Evolutionary conservation across 176 grass and related monocot genomes (phyloP), one percentile per base, ranked within the genome.

Genomic region (Calamus simplicifolius): DNA sequence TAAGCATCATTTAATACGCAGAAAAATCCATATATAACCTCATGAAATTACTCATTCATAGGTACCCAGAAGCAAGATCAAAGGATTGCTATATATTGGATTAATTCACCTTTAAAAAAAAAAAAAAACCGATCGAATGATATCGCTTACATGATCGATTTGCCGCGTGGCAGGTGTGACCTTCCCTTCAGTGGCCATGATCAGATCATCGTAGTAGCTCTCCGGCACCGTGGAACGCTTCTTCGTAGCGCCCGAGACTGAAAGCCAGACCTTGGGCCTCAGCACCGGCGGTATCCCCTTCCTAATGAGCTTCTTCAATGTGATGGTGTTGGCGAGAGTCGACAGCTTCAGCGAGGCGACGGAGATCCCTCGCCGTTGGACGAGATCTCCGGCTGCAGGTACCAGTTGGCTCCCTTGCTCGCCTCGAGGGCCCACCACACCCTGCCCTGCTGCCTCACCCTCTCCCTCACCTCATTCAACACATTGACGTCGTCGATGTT

Each of bases 401-500:
- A 98, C 93, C 93, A 98, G 60, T 88, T 92, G 55, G 84, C 78
- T 1, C 93, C 93, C 72, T 85, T 98, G 84, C 75, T 88, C 0
- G 83, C 81, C 69, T 98, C 93, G 25, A 98, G 66, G 1, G 82
- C 87, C 81, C 75, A 98, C 93, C 93, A 98, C 43, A 88, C 84
- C 81, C 74, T 88, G 52, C 84, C 88, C 73, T 92, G 93, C 59
- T 75, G 75, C 73, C 87, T 85, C 25, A 92, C 85, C 82, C 81
- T 92, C 75, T 98, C 93, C 82, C 93, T 75, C 52, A 98, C 69
- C 67, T 98, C 87, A 12, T 98, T 98, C 30, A 98, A 73, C 30
- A 92, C 84, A 71, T 98, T 98, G 57, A 92, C 93, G 62, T 98
- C 84, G 1, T 98, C 87, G 38, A 92, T 78, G 71, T 88, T 98